Conservation (phyloP, 495 filamentous ascomycete species). For the Penicillium coffeae region DNA sequence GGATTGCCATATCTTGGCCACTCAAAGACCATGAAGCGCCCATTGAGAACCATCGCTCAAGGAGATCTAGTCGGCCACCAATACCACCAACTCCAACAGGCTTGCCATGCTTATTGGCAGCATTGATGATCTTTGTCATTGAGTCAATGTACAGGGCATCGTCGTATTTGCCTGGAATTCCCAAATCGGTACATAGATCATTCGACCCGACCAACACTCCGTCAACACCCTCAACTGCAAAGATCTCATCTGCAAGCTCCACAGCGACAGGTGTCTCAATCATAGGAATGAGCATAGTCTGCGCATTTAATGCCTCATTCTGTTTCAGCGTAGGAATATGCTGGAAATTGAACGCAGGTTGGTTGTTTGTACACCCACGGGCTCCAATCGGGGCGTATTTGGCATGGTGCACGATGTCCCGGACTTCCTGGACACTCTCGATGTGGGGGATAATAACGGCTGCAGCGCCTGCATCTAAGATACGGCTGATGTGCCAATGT, state of each 20-base stretch:
- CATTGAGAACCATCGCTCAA: conserved; percentile 30
- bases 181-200: conserved; percentile 26
- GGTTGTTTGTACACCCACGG: conserved; percentile 22
- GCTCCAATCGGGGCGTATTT: conserved; percentile 27
- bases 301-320: conserved; percentile 20
- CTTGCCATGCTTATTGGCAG: conserved; percentile 23
- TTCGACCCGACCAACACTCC: conserved; percentile 30
- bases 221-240: conserved; percentile 27
- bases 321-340: conserved; percentile 20
- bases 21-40: conserved; percentile 31
- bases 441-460: conserved; percentile 31
- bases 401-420: conserved; percentile 22
- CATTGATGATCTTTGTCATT: conserved; percentile 21
- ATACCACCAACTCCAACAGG: conserved; percentile 29
- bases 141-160: conserved; percentile 14
- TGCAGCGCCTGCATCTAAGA: conserved; percentile 27
- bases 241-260: conserved; percentile 25
- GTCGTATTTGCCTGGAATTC: conserved; percentile 29
- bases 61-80: conserved; percentile 20
- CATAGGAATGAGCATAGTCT: conserved; percentile 32
- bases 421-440: conserved; percentile 24
- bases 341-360: conserved; percentile 20
- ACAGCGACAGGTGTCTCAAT: conserved; percentile 30
- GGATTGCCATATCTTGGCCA: conserved; percentile 20
- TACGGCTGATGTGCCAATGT: conserved; percentile 27